These are phyloP conservation scores for Tripterygium wilfordii DNA, from an alignment of 177 flowering plant species.

Conservation along the genomic window DNA sequence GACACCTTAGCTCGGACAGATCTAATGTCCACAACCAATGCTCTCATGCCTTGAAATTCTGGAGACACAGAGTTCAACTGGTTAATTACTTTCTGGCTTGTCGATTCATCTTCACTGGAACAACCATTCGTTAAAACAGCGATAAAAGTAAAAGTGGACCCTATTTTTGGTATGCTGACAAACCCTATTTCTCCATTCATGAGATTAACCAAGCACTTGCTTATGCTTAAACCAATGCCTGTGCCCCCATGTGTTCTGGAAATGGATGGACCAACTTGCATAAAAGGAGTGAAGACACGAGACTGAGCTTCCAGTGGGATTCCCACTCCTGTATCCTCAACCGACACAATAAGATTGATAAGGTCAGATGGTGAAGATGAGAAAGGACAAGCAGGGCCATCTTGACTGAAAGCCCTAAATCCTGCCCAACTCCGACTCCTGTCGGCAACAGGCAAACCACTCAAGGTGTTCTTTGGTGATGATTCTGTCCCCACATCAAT, in stretches of 20 bases:
- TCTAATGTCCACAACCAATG: slow-evolving; percentile 68
- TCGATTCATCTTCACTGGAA: slow-evolving; percentile 30
- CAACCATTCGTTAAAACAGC: slow-evolving; percentile 53
- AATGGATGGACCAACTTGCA: slow-evolving; percentile 88
- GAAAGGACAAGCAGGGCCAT: slow-evolving; percentile 19
- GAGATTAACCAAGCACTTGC: slow-evolving; percentile 85
- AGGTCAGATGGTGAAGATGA: slow-evolving; percentile 35
- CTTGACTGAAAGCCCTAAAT: slow-evolving; percentile 51
- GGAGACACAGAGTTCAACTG: slow-evolving; percentile 34
- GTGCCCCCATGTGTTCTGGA: slow-evolving; percentile 90
- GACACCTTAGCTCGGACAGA: slow-evolving; percentile 70
- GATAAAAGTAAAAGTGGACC: slow-evolving; percentile 87
- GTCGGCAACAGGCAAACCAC: slow-evolving; percentile 82
- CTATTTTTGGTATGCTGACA: slow-evolving; percentile 66
- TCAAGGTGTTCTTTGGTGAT: slow-evolving; percentile 53
- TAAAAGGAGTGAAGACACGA: slow-evolving; percentile 85
- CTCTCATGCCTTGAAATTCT: slow-evolving; percentile 71
- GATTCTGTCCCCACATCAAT: slow-evolving; percentile 45
- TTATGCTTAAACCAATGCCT: slow-evolving; percentile 92
- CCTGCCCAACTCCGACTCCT: slow-evolving; percentile 65
- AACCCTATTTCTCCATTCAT: slow-evolving; percentile 97
- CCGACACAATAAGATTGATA: slow-evolving; percentile 69
- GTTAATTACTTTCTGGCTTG: slow-evolving; percentile 31
- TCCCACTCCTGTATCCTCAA: slow-evolving; percentile 93
- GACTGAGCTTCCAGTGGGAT: slow-evolving; percentile 83